Evolutionary conservation across 129 eudicot genomes (phyloP), one percentile per base, ranked within the genome.

Genomic region (Kitagawia praeruptora): DNA sequence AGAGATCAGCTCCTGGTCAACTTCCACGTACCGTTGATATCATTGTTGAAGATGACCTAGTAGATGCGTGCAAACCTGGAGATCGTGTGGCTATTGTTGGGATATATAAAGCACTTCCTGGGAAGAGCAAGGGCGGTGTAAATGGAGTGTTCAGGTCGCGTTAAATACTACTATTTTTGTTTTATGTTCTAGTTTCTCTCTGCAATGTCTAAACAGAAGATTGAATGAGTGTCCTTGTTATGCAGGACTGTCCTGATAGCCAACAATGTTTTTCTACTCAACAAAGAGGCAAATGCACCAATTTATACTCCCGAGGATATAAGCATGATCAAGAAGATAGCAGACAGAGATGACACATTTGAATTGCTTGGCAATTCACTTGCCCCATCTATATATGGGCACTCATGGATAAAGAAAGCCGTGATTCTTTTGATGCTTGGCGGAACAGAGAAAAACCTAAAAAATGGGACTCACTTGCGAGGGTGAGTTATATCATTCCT

Each of bases 11-110:
- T 45, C 97, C 99, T 81, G 99, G 99, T 74, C 99, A 96, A 85
- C 97, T 96, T 69, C 99, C 99, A 70, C 81, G 99, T 83, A 92
- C 99, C 0, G 96, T 96, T 81, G 99, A 96, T 78, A 78, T 96
- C 51, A 90, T 96, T 46, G 89, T 89, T 74, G 99, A 96, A 81
- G 99, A 96, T 79, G 99, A 96, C 80, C 66, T 96, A 53, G 99
- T 96, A 41, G 99, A 96, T 86, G 82, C 97, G n/a, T 96, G 99
- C 88, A 96, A 96, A 82, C 99, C 99, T 75, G 99, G 99, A 45
- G 99, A 96, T 41, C 97, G 99, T 76, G 99, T 92, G 63, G 96
- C 97, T 18, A 87, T 96, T 81, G 97, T 96, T 84, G 99, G 98
- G 47, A 85, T 92, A 80, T 96, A 96, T 78, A 96, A 96, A 85